Percentiles rank a stretch among this genome's conserved stretches.
Evolutionary conservation across 2,329 filamentous ascomycete species (phyloP).

Genomic region (Fusarium gaditjirri): DNA sequence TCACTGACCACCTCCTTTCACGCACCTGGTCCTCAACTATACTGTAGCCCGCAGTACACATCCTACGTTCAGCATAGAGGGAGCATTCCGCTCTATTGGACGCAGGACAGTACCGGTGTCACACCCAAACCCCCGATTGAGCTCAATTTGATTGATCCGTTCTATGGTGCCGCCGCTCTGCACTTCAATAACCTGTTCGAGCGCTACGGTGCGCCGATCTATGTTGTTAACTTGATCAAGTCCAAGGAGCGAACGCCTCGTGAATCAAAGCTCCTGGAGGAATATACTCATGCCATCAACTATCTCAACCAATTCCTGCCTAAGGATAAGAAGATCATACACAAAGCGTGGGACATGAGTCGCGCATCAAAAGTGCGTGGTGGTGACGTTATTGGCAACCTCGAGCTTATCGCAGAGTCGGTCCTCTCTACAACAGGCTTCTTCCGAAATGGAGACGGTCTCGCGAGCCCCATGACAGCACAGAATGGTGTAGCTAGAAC

Average conservation of each 20-base stretch:
- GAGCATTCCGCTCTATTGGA: conserved; percentile 97
- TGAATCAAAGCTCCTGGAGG: conserved; percentile 88
- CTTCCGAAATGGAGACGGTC: conserved; percentile 89
- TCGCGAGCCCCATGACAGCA: conserved; percentile 69
- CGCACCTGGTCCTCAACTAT: conserved; percentile 84
- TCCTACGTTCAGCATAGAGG: conserved; percentile 97
- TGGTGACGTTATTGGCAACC: conserved; percentile 91
- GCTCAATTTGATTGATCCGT: conserved; percentile 93
- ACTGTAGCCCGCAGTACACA: conserved; percentile 90
- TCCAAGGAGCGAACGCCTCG: conserved; percentile 86
- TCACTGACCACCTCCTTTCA: conserved; percentile 96
- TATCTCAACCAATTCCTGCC: conserved; percentile 97
- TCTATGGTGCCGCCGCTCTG: conserved; percentile 90
- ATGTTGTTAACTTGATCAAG: conserved; percentile 92
- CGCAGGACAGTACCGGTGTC: conserved; percentile 93
- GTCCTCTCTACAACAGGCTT: conserved; percentile 89
- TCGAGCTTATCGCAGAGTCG: conserved; percentile 89
- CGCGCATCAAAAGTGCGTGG: conserved; percentile 91
- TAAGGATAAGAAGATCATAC: conserved; percentile 83
- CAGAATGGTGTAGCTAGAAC: conserved; percentile 95
- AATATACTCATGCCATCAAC: conserved; percentile 86
- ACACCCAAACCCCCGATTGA: conserved; percentile 97
- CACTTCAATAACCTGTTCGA: conserved; percentile 97
- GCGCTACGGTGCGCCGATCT: conserved; percentile 91
- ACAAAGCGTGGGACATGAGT: conserved; percentile 99